Percentiles rank a stretch among this genome's conserved stretches.
Evolutionary conservation across 345 rosid genomes (phyloP).

Genomic region (Populus ilicifolia): DNA sequence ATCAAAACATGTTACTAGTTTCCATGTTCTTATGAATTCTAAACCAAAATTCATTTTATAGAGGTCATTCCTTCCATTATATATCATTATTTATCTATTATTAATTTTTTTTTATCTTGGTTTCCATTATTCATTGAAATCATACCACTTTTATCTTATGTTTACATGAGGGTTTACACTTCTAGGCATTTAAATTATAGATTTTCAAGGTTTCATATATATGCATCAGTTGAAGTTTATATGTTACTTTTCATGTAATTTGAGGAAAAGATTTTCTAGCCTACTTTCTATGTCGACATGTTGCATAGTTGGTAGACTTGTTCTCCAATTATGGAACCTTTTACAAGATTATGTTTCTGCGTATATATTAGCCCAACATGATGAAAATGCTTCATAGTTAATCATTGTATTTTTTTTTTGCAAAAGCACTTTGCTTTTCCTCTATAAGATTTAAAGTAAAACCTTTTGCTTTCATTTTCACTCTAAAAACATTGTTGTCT

Average conservation of each 20-base stretch:
- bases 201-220: no score
- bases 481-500: not conserved
- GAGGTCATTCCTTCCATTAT: no score
- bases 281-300: not conserved
- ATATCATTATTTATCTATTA: no score
- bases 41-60: no score
- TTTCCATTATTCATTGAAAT: no score
- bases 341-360: not conserved
- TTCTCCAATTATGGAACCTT: rapidly evolving
- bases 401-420: rapidly evolving
- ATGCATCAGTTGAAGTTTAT: not conserved
- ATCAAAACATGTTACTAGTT: no score
- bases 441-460: not conserved
- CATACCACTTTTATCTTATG: no score
- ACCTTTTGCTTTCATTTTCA: not conserved
- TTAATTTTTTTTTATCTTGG: no score
- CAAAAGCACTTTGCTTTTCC: not conserved
- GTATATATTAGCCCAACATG: not conserved
- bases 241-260: not conserved
- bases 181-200: no score
- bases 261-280: not conserved
- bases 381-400: not conserved
- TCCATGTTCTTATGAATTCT: no score
- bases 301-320: rapidly evolving
- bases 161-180: no score